Percentiles rank a stretch among this genome's conserved stretches.
Conservation (phyloP, 1,139 yeast species). For the Geotrichum reessii region DNA sequence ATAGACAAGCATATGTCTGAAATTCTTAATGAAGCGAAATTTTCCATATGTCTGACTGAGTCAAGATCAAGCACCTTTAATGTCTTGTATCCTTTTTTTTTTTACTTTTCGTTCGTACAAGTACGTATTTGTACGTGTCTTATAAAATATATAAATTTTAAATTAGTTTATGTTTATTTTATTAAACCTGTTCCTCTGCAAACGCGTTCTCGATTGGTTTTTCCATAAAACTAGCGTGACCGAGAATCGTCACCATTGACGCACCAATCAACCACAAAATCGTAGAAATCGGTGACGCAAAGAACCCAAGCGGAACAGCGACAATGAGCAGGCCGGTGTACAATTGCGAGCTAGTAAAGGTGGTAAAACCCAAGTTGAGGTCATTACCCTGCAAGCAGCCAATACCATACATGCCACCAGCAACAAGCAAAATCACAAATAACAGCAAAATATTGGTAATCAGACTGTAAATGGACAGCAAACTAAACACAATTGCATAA, state of each 20-base stretch:
- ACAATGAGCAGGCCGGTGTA: slow-evolving; percentile 70
- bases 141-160: too few species aligned
- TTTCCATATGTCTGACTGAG: slow-evolving; percentile 34
- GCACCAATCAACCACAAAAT: slow-evolving; percentile 97
- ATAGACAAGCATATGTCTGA: slow-evolving; percentile 99
- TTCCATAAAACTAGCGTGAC: slow-evolving; percentile 93
- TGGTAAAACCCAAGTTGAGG: slow-evolving; percentile 33
- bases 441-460: slow-evolving; percentile 77
- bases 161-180: not conserved
- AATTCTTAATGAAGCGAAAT: slow-evolving; percentile 51
- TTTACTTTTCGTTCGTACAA: too few species aligned
- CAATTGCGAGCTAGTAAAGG: slow-evolving; percentile 66
- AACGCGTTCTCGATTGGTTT: slow-evolving; percentile 97
- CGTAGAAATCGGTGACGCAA: slow-evolving; percentile 91
- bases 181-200: slow-evolving; percentile 67
- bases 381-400: slow-evolving; percentile 75
- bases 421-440: slow-evolving; percentile 58
- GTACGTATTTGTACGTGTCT: too few species aligned
- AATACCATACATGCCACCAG: slow-evolving; percentile 72
- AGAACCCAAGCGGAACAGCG: slow-evolving; percentile 80
- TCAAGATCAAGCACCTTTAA: not conserved
- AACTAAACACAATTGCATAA: slow-evolving; percentile 68
- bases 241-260: slow-evolving; percentile 74
- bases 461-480: slow-evolving; percentile 64
- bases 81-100: not conserved